These are phyloP conservation scores for Penicillium sclerotigenum DNA, from an alignment of 2,329 filamentous ascomycete species.

Conservation along the genomic window DNA sequence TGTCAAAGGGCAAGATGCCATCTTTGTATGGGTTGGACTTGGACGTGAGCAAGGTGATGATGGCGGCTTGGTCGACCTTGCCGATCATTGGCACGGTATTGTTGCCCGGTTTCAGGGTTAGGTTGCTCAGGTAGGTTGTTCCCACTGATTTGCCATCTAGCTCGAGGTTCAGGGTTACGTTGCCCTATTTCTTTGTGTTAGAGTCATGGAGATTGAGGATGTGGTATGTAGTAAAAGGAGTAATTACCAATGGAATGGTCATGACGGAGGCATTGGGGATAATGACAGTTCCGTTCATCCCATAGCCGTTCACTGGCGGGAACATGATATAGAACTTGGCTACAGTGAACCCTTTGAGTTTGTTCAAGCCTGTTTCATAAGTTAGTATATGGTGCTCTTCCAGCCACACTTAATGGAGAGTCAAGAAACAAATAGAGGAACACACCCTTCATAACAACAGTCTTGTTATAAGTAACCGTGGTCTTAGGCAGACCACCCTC, in stretches of 20 bases:
- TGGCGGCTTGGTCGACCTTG: conserved; percentile 44
- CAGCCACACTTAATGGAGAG: background rate
- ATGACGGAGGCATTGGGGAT: conserved; percentile 61
- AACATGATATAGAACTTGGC: conserved; percentile 48
- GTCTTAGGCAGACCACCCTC: conserved; percentile 50
- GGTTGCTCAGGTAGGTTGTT: conserved; percentile 48
- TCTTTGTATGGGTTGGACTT: conserved; percentile 39
- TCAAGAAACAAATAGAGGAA: background rate
- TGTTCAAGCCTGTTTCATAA: conserved; percentile 53
- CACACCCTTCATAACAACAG: conserved; percentile 56
- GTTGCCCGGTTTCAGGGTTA: conserved; percentile 54
- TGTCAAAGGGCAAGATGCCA: conserved; percentile 51
- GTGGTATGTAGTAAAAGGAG: background rate
- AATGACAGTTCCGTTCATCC: conserved; percentile 53
- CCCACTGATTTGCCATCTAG: conserved; percentile 51
- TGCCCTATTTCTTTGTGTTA: conserved; percentile 40
- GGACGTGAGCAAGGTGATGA: conserved; percentile 30
- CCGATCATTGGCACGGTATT: conserved; percentile 53
- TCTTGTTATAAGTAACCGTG: conserved; percentile 55
- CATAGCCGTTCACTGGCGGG: conserved; percentile 46
- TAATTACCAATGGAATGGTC: conserved; percentile 50
- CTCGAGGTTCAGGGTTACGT: conserved; percentile 55
- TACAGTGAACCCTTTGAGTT: conserved; percentile 52
- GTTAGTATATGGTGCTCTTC: background rate
- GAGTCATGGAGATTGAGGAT: background rate